These are phyloP conservation scores for Epichloe uncinata DNA, from an alignment of 2,329 filamentous ascomycete genomes.

Conservation along the genomic window DNA sequence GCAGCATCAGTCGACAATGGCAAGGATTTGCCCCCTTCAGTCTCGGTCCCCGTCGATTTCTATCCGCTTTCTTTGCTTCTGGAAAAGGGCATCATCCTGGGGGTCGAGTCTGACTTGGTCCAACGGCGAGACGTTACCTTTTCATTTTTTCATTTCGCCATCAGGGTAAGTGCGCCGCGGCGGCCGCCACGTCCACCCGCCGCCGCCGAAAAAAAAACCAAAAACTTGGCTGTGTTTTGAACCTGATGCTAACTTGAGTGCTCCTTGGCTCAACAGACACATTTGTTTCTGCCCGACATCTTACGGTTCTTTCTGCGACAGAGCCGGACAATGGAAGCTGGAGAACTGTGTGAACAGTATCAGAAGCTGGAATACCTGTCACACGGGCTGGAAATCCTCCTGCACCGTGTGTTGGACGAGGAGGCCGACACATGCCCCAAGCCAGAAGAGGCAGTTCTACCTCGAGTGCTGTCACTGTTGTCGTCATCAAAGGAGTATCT, in stretches of 20 bases:
- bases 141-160: conserved; percentile 76
- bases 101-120: conserved; percentile 85
- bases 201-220: no score
- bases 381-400: conserved; percentile 79
- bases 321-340: conserved; percentile 66
- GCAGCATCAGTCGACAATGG: conserved; percentile 51
- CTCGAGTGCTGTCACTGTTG: conserved; percentile 47
- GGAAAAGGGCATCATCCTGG: conserved; percentile 81
- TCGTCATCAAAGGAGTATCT: conserved; percentile 75
- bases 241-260: neutral
- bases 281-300: conserved; percentile 82
- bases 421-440: conserved; percentile 65
- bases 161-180: conserved; percentile 50
- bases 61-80: conserved; percentile 81
- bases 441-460: conserved; percentile 50
- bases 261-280: conserved; percentile 44
- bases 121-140: conserved; percentile 86
- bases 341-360: conserved; percentile 74
- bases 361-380: conserved; percentile 81
- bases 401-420: conserved; percentile 88
- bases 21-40: conserved; percentile 58
- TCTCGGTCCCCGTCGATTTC: conserved; percentile 80
- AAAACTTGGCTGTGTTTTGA: neutral
- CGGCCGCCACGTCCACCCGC: no score
- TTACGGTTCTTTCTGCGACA: conserved; percentile 65